These are phyloP conservation scores for Tricholoma saponaceum DNA, from an alignment of 768 basidiomycete genomes.

Conservation along the genomic window DNA sequence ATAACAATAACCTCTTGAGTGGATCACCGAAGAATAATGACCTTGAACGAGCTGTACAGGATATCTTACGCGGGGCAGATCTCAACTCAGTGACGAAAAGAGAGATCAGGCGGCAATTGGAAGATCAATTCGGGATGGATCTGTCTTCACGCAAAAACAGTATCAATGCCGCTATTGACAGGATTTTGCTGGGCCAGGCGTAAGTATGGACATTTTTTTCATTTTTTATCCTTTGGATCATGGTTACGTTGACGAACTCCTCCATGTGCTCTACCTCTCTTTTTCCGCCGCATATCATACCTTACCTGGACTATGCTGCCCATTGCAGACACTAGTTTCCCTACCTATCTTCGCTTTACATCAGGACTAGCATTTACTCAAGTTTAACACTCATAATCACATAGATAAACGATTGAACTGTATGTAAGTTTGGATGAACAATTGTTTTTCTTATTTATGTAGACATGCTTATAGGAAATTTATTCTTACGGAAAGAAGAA, in stretches of 20 bases:
- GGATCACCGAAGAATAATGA: slow-evolving; percentile 62
- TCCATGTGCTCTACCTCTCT: slow-evolving; percentile 1
- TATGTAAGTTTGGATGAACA: too few species aligned
- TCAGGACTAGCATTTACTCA: slow-evolving; percentile 2
- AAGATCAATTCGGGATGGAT: slow-evolving; percentile 78
- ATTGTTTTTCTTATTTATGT: too few species aligned
- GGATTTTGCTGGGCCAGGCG: slow-evolving; percentile 54
- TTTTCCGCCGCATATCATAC: slow-evolving; percentile 6
- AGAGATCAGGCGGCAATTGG: slow-evolving; percentile 79
- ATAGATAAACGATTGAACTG: background rate
- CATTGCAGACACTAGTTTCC: slow-evolving; percentile 10
- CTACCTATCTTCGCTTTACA: slow-evolving; percentile 1
- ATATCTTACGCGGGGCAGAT: slow-evolving; percentile 74
- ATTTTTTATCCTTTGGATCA: slow-evolving; percentile 10
- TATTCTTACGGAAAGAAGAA: too few species aligned
- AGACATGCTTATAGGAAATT: too few species aligned
- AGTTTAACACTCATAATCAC: slow-evolving; percentile 1
- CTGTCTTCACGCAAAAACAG: slow-evolving; percentile 63
- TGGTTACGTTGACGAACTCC: slow-evolving; percentile 8
- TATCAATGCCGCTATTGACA: slow-evolving; percentile 79
- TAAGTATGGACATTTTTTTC: slow-evolving; percentile 12
- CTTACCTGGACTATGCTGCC: slow-evolving; percentile 8
- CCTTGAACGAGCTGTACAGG: slow-evolving; percentile 70
- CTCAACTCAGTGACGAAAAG: slow-evolving; percentile 91
- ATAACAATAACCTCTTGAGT: slow-evolving; percentile 40